These are phyloP conservation scores for Didymella keratinophila DNA, from an alignment of 2,329 filamentous ascomycete genomes.

Conservation along the genomic window DNA sequence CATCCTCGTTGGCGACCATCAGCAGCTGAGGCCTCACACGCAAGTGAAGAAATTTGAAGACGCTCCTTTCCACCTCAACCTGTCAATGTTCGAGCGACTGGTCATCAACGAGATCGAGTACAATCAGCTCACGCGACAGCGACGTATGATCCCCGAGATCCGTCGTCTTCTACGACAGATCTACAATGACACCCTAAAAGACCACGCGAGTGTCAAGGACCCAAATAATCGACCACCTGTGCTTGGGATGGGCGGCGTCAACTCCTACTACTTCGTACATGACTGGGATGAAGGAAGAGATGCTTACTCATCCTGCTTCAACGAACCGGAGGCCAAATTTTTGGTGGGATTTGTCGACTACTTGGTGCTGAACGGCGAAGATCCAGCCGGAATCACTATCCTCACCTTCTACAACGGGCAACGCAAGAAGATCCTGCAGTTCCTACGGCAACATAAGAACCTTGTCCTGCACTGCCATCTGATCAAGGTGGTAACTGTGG, in stretches of 20 bases:
- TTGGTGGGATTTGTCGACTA: slow-evolving; percentile 76
- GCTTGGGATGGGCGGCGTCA: slow-evolving; percentile 68
- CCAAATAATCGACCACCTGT: slow-evolving; percentile 58
- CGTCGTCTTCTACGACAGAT: slow-evolving; percentile 67
- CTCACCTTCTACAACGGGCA: slow-evolving; percentile 91
- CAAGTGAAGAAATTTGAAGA: slow-evolving; percentile 66
- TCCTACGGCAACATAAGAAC: slow-evolving; percentile 55
- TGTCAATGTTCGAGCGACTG: slow-evolving; percentile 82
- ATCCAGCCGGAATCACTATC: slow-evolving; percentile 72
- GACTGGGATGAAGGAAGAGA: slow-evolving; percentile 70
- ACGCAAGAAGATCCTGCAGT: slow-evolving; percentile 67
- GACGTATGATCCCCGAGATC: slow-evolving; percentile 76
- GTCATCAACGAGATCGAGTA: slow-evolving; percentile 71
- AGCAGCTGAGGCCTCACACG: slow-evolving; percentile 77
- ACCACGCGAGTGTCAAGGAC: slow-evolving; percentile 64
- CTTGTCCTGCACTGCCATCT: slow-evolving; percentile 38
- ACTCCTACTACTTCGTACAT: slow-evolving; percentile 71
- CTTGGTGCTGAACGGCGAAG: slow-evolving; percentile 71
- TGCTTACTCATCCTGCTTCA: slow-evolving; percentile 71
- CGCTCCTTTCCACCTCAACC: slow-evolving; percentile 70
- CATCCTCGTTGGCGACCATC: slow-evolving; percentile 79
- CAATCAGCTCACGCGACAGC: slow-evolving; percentile 71
- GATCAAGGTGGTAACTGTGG: slow-evolving; percentile 78
- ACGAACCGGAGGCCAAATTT: slow-evolving; percentile 77
- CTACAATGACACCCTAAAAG: slow-evolving; percentile 63